These are phyloP conservation scores for Vigna unguiculata DNA, from an alignment of 306 rosid species.

Conservation along the genomic window DNA sequence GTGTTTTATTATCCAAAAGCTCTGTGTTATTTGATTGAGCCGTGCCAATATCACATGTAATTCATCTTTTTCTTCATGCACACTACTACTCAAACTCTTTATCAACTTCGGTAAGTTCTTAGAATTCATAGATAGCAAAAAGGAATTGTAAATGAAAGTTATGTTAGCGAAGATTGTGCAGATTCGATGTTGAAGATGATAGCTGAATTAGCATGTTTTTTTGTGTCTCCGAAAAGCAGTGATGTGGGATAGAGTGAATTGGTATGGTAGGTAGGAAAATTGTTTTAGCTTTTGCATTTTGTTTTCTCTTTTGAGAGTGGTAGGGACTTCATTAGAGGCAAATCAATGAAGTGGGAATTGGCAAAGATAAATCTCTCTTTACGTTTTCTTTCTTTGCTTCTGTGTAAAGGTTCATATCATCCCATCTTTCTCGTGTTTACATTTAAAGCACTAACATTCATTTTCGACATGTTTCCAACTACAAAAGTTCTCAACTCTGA, in stretches of 20 bases:
- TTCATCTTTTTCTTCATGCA: not conserved
- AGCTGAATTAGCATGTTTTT: not conserved
- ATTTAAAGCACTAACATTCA: not conserved
- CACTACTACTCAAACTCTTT: not conserved
- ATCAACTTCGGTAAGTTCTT: not conserved
- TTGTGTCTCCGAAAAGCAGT: not conserved
- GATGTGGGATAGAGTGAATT: slow-evolving; percentile 31
- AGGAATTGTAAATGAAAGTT: not conserved
- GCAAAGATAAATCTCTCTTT: not conserved
- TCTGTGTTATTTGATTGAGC: slow-evolving; percentile 79
- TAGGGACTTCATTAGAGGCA: slow-evolving; percentile 39
- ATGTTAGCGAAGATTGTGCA: too few species aligned
- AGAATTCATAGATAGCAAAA: not conserved
- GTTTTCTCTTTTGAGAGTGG: slow-evolving; percentile 5
- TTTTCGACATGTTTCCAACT: slow-evolving; percentile 24
- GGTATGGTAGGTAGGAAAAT: slow-evolving; percentile 45
- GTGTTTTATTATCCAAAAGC: slow-evolving; percentile 48
- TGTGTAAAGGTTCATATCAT: too few species aligned
- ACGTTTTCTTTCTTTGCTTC: too few species aligned
- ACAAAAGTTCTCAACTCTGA: not conserved
- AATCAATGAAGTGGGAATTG: slow-evolving; percentile 2
- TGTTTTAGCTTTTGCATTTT: slow-evolving; percentile 1
- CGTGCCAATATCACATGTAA: slow-evolving; percentile 82
- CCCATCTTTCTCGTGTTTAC: slow-evolving; percentile 32
- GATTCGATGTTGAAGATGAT: slow-evolving; percentile 31